phyloP scores from a whole-genome alignment of 176 grass and related monocot species.

The Lolium multiflorum region DNA sequence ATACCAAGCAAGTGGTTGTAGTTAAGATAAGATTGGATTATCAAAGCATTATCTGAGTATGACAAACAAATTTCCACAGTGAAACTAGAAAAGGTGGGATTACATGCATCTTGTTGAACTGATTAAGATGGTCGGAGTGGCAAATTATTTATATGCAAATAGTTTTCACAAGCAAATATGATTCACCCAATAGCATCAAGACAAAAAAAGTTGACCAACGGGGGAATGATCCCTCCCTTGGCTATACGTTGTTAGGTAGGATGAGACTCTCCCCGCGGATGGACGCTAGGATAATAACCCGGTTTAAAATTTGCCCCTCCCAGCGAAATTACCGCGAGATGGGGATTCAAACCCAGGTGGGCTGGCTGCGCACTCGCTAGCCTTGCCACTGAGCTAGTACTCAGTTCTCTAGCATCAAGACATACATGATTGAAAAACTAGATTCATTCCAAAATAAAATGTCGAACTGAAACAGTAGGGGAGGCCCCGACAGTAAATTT shows the following conservation, averaged over 20 bases:
- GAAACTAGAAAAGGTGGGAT: background rate
- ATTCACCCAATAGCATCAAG: background rate
- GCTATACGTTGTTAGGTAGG: too few species aligned
- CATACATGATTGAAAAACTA: background rate
- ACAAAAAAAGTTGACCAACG: too few species aligned
- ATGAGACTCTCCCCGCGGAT: too few species aligned
- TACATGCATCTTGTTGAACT: background rate
- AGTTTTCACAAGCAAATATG: background rate
- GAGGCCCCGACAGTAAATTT: too few species aligned
- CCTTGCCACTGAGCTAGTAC: too few species aligned
- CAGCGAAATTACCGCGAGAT: too few species aligned
- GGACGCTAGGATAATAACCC: too few species aligned
- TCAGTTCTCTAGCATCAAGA: background rate
- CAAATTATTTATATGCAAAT: background rate
- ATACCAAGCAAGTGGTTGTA: background rate
- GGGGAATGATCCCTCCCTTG: too few species aligned
- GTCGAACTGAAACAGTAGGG: too few species aligned
- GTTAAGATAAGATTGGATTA: background rate
- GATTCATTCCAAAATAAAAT: constrained; percentile 1
- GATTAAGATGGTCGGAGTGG: background rate
- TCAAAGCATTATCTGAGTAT: background rate
- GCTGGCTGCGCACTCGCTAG: too few species aligned
- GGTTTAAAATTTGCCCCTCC: too few species aligned
- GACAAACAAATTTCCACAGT: background rate
- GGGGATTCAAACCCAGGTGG: too few species aligned